Conservation (phyloP, 2,329 filamentous ascomycete species). For the Stachybotrys elegans region DNA sequence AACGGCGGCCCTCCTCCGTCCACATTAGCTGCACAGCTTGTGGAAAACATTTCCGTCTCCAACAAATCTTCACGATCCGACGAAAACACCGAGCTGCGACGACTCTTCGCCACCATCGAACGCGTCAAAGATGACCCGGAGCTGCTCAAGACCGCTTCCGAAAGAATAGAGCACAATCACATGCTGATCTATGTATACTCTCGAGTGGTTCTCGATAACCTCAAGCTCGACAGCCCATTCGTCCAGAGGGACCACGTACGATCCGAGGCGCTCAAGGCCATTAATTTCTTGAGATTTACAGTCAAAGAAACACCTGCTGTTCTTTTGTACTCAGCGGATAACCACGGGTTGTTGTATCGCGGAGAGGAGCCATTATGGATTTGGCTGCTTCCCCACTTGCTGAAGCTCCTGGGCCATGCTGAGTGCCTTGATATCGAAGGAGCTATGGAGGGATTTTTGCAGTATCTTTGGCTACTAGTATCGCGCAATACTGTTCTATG, state of each 20-base stretch:
- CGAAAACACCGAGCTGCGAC: constrained; percentile 69
- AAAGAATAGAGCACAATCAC: constrained; percentile 72
- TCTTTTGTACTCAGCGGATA: constrained; percentile 43
- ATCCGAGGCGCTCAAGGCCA: constrained; percentile 62
- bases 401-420: constrained; percentile 50
- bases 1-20: constrained; percentile 55
- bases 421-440: constrained; percentile 41
- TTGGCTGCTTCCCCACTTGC: constrained; percentile 57
- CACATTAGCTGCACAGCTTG: constrained; percentile 81
- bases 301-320: constrained; percentile 70
- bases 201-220: constrained; percentile 69
- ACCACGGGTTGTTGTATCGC: constrained; percentile 41
- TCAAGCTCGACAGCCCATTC: constrained; percentile 65
- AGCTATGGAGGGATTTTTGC: constrained; percentile 49
- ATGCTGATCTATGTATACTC: constrained; percentile 81
- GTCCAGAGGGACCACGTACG: constrained; percentile 49
- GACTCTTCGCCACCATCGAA: constrained; percentile 57
- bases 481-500: constrained; percentile 41
- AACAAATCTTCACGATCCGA: constrained; percentile 56
- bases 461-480: constrained; percentile 40
- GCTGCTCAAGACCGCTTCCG: constrained; percentile 55
- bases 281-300: constrained; percentile 71
- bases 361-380: constrained; percentile 59
- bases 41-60: constrained; percentile 69
- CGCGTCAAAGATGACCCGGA: constrained; percentile 45